Percentiles rank a stretch among this genome's conserved stretches.
These are phyloP conservation scores for Exophiala sideris DNA, from an alignment of 2,329 filamentous ascomycete species.

Conservation along the genomic window DNA sequence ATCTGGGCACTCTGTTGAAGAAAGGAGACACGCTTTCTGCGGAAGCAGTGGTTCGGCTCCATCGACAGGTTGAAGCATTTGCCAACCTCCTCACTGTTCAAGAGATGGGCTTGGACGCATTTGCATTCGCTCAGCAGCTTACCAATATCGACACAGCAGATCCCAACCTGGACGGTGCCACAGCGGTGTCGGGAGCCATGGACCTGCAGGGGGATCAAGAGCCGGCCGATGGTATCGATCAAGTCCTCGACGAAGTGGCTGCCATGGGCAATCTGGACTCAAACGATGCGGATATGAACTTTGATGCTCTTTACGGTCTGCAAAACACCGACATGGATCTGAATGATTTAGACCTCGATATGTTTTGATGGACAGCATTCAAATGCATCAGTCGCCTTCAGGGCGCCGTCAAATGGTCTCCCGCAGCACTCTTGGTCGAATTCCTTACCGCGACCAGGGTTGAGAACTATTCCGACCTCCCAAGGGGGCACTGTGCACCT, in stretches of 20 bases:
- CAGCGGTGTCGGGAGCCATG: slow-evolving; percentile 13
- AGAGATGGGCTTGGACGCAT: slow-evolving; percentile 21
- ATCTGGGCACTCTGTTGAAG: slow-evolving; percentile 40
- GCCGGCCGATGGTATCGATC: slow-evolving; percentile 27
- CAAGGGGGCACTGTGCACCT: background rate
- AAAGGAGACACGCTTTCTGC: slow-evolving; percentile 43
- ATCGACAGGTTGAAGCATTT: slow-evolving; percentile 43
- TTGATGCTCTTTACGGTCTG: slow-evolving; percentile 21
- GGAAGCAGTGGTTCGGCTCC: slow-evolving; percentile 44
- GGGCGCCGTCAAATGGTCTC: background rate
- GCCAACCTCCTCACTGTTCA: slow-evolving; percentile 28
- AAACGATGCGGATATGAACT: slow-evolving; percentile 24
- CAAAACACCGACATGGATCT: slow-evolving; percentile 24
- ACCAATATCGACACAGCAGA: slow-evolving; percentile 43
- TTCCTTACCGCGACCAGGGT: background rate
- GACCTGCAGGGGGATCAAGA: slow-evolving; percentile 11
- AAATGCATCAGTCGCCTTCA: background rate
- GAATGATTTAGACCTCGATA: slow-evolving; percentile 28
- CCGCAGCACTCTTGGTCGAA: background rate
- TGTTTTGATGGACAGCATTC: slow-evolving; percentile 19
- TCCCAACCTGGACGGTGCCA: slow-evolving; percentile 37
- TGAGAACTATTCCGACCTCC: background rate
- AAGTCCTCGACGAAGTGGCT: slow-evolving; percentile 27
- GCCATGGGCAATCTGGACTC: slow-evolving; percentile 23
- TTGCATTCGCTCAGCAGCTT: slow-evolving; percentile 32